Evolutionary conservation across 139 green algal genomes (phyloP), one percentile per base, ranked within the genome.

Genomic region (Gonium pectorale): DNA sequence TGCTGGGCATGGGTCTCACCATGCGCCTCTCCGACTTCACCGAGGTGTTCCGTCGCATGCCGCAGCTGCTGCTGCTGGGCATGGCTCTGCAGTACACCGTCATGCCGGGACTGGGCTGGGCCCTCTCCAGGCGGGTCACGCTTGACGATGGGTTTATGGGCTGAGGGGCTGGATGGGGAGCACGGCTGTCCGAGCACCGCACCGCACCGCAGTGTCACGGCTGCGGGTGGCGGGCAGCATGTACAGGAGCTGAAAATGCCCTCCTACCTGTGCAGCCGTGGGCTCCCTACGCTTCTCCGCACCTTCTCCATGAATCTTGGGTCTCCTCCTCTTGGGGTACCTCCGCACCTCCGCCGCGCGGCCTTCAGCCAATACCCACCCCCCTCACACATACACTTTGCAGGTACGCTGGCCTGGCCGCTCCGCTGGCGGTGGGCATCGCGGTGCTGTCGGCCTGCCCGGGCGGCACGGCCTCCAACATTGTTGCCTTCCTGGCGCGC

Each of bases 1-100:
- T 97, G 94, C 90, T 96, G 38, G 89, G 87, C 43, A 96, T 96
- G 93, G 94, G 94, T 6, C 89, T 95, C 33, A 95, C 89, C 3
- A 87, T 97, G 56, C 66, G 78, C 31, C 66, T 90, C 29, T 51
- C 64, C 0, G 90, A 93, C 54, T 90, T 94, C 68, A 77, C 62
- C 2, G 66, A 46, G 5, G 87, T 92, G 49, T 83, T 93, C 40
- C 51, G 64, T 3, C 38, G 46, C 56, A 88, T 69, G 56, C 93
- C 93, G 6, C 46, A 46, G 54, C 87, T 90, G 43, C 88, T 97
- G 64, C 60, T 88, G 29, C 86, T 94, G 40, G 93, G 93, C 27
- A 80, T 91, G 37, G 66, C 44, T 15, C 86, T 95, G 60, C 92
- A 98, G 80, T 98, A 97, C 83, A 95, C 90, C 37, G 85, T 97